phyloP scores from a whole-genome alignment of 2,329 filamentous ascomycete genomes.

The Bipolaris sorokiniana region DNA sequence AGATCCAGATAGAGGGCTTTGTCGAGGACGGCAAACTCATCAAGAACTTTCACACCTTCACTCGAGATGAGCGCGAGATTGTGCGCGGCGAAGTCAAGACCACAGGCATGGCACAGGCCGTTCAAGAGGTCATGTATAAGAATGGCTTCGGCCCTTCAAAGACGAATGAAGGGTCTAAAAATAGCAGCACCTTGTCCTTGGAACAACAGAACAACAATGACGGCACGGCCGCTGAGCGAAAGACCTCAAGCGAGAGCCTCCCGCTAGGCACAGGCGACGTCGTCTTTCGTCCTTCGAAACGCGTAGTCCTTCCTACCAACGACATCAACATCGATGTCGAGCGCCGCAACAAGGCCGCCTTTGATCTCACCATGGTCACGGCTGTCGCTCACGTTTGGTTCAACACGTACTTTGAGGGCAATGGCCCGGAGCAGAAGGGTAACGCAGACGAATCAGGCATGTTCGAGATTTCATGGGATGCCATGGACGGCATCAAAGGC shows the following conservation, averaged over 20 bases:
- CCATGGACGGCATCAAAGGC: slow-evolving; percentile 94
- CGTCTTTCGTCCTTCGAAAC: slow-evolving; percentile 74
- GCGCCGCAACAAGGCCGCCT: slow-evolving; percentile 77
- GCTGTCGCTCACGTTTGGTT: slow-evolving; percentile 97
- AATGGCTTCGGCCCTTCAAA: slow-evolving; percentile 41
- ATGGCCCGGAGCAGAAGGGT: slow-evolving; percentile 71
- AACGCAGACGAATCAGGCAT: slow-evolving; percentile 71
- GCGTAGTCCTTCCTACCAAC: slow-evolving; percentile 75
- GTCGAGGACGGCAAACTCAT: slow-evolving; percentile 89
- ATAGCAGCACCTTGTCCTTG: slow-evolving; percentile 25
- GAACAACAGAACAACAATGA: slow-evolving; percentile 27
- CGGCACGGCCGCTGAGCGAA: slow-evolving; percentile 22
- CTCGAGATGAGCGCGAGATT: slow-evolving; percentile 71
- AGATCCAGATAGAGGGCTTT: slow-evolving; percentile 83
- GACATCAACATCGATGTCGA: slow-evolving; percentile 93
- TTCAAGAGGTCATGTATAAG: slow-evolving; percentile 53
- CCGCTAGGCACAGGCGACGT: slow-evolving; percentile 70
- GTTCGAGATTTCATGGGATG: slow-evolving; percentile 74
- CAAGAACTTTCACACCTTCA: slow-evolving; percentile 81
- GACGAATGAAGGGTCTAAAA: slow-evolving; percentile 27
- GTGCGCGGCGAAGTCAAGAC: slow-evolving; percentile 62
- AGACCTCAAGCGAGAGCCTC: slow-evolving; percentile 36
- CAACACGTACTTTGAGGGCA: slow-evolving; percentile 90
- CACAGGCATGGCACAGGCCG: slow-evolving; percentile 53
- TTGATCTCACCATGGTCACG: slow-evolving; percentile 85